These are phyloP conservation scores for Paradendryphiella salina DNA, from an alignment of 2,329 filamentous ascomycete genomes.

Conservation along the genomic window DNA sequence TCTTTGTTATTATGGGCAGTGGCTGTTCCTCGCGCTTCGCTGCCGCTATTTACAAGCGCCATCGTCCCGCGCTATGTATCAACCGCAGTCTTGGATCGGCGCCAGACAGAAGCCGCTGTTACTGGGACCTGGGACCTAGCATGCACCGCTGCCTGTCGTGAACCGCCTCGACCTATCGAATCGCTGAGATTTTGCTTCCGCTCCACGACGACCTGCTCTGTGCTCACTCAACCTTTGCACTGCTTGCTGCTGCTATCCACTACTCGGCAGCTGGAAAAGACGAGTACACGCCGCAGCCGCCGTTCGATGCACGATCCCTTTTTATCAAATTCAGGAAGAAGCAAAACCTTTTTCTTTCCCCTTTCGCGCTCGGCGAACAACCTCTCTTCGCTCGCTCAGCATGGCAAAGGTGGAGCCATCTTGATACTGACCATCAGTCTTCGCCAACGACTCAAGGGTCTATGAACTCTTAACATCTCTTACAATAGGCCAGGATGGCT, in stretches of 20 bases:
- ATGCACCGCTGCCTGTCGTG: conserved; percentile 30
- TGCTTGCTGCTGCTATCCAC: conserved; percentile 13
- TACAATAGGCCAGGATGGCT: conserved; percentile 7
- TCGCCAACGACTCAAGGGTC: conserved; percentile 8
- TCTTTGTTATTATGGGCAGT: conserved; percentile 1
- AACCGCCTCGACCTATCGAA: conserved; percentile 34
- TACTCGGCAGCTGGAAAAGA: conserved; percentile 19
- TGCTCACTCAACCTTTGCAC: conserved; percentile 23
- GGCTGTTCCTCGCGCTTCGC: conserved; percentile 9
- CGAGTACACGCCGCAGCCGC: conserved; percentile 24
- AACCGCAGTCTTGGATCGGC: conserved; percentile 37
- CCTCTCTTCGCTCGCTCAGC: conserved; percentile 2
- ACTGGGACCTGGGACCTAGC: conserved; percentile 25
- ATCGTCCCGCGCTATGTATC: conserved; percentile 23
- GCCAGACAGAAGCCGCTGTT: conserved; percentile 34
- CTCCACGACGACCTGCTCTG: conserved; percentile 24
- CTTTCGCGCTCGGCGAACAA: neutral
- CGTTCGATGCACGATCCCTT: conserved; percentile 16
- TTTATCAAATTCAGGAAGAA: conserved; percentile 4
- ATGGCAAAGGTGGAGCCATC: conserved; percentile 8
- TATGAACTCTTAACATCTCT: conserved; percentile 11
- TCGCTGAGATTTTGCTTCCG: conserved; percentile 15
- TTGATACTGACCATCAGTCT: conserved; percentile 14
- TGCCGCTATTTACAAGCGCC: conserved; percentile 12
- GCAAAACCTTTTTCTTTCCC: neutral